Percentiles rank a stretch among this genome's conserved stretches.
Evolutionary conservation across 1,284 basidiomycete species (phyloP).

Genomic region (Amylostereum chailletii): DNA sequence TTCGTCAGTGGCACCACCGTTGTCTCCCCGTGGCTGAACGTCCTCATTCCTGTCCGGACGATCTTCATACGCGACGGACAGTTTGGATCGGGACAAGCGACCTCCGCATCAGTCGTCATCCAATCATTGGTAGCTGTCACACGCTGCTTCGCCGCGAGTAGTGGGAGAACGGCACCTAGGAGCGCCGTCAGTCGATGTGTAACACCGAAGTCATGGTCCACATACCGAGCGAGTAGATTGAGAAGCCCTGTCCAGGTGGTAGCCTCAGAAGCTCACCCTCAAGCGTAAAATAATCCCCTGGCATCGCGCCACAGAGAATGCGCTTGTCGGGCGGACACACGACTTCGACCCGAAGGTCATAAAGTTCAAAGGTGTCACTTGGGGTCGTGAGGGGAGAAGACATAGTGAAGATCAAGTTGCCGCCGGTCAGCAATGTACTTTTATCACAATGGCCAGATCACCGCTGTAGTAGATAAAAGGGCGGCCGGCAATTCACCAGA

Average conservation of each 20-base stretch:
- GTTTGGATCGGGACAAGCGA: slow-evolving; percentile 58
- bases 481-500: too few species aligned
- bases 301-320: slow-evolving; percentile 53
- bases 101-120: slow-evolving; percentile 56
- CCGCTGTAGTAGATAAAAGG: too few species aligned
- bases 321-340: slow-evolving; percentile 44
- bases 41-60: slow-evolving; percentile 36
- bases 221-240: slow-evolving; percentile 55
- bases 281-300: slow-evolving; percentile 52
- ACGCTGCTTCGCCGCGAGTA: slow-evolving; percentile 57
- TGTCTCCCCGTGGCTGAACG: slow-evolving; percentile 44
- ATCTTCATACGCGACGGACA: slow-evolving; percentile 51
- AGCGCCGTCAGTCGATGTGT: not conserved
- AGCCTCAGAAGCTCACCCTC: slow-evolving; percentile 54
- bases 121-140: slow-evolving; percentile 46
- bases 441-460: too few species aligned
- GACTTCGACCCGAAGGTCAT: slow-evolving; percentile 50
- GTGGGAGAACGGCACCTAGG: slow-evolving; percentile 47
- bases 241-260: slow-evolving; percentile 52
- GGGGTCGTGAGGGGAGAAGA: too few species aligned
- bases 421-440: too few species aligned
- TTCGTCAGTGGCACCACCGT: slow-evolving; percentile 36
- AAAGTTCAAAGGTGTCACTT: slow-evolving; percentile 40
- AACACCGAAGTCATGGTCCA: not conserved
- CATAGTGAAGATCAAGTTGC: too few species aligned